Percentiles rank a stretch among this genome's conserved stretches.
Conservation (phyloP, 1,284 basidiomycete genomes). For the Apiotrichum siamense region DNA sequence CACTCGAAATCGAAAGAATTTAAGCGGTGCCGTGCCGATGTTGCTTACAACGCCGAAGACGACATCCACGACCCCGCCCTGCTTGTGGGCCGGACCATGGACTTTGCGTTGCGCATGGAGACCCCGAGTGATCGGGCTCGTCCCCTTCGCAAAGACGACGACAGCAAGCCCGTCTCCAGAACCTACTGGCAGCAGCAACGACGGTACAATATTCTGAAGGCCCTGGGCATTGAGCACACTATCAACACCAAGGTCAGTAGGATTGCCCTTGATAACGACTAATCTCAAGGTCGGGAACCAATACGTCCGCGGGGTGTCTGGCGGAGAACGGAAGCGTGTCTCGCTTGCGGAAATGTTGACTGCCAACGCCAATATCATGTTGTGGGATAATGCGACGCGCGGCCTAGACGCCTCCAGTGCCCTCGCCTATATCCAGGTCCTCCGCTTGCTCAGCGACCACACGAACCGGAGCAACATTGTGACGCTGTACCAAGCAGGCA, state of each 20-base stretch:
- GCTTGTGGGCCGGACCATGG: slow-evolving; percentile 20
- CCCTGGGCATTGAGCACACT: slow-evolving; percentile 71
- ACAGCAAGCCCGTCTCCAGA: background rate
- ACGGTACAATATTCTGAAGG: slow-evolving; percentile 50
- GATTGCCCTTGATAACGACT: slow-evolving; percentile 5
- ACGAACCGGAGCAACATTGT: slow-evolving; percentile 5
- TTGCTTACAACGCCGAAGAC: slow-evolving; percentile 23
- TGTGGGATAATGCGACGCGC: slow-evolving; percentile 57
- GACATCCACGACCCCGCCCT: slow-evolving; percentile 22
- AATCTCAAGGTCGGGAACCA: slow-evolving; percentile 23
- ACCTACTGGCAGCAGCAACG: background rate
- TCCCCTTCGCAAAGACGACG: background rate
- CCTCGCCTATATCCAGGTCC: slow-evolving; percentile 36
- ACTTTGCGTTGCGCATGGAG: slow-evolving; percentile 18
- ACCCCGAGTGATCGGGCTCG: slow-evolving; percentile 4
- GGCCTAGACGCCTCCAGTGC: slow-evolving; percentile 78
- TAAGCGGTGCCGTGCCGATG: slow-evolving; percentile 1
- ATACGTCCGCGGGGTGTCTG: slow-evolving; percentile 17
- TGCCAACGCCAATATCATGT: slow-evolving; percentile 4
- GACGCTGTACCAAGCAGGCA: slow-evolving; percentile 36
- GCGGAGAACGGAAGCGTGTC: slow-evolving; percentile 13
- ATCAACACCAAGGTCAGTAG: slow-evolving; percentile 13
- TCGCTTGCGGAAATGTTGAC: slow-evolving; percentile 9
- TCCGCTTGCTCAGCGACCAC: slow-evolving; percentile 4
- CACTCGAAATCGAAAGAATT: slow-evolving; percentile 10